Base-by-base conservation (phyloP, 805 yeast species). In the Saccharomycopsis babjevae region DNA sequence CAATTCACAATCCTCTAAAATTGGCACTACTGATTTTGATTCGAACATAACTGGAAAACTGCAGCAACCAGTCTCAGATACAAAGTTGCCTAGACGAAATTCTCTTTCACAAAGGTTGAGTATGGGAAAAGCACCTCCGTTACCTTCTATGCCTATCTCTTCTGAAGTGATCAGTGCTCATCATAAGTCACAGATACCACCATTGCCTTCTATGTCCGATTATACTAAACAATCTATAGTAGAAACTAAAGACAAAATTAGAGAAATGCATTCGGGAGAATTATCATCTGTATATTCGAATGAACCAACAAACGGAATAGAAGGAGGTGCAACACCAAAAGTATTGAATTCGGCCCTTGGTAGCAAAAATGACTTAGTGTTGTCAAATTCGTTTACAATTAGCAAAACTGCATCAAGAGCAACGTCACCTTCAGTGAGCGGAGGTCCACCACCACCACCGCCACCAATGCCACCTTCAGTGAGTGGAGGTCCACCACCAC, bases 141-240 rank as follows among this genome's bases (percentile, higher is more conserved):
- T 46, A 25, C 52, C 52, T 11, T 46, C 52, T 46, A 46, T 46
- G 52, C 32, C 46, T 18, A 11, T 20, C 1, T 38, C 57, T 18
- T 18, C 42, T n/a, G 39, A 36, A 7, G 7, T 6, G n/a, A 13
- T 16, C 1, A 18, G 18, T 39, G 42, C 16, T 55, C n/a, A 30
- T 52, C 52, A 63, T 16, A 15, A 28, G 34, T 28, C 57, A 46
- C 43, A 59, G 18, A 62, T 69, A 50, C 69, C 71, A 11, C 68
- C 72, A 10, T 71, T 73, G 50, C 71, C 72, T n/a, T 71, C 73
- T 18, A 65, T 72, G 18, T 70, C 74, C 8, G 70, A 71, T 4
- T 68, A 46, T n/a, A 20, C 5, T 11, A 20, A 22, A 8, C 32
- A 71, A 3, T 68, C 69, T 13, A 67, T 68, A 20, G 65, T 65